Conservation (phyloP, 768 basidiomycete genomes). For the Tricholoma furcatifolium region DNA sequence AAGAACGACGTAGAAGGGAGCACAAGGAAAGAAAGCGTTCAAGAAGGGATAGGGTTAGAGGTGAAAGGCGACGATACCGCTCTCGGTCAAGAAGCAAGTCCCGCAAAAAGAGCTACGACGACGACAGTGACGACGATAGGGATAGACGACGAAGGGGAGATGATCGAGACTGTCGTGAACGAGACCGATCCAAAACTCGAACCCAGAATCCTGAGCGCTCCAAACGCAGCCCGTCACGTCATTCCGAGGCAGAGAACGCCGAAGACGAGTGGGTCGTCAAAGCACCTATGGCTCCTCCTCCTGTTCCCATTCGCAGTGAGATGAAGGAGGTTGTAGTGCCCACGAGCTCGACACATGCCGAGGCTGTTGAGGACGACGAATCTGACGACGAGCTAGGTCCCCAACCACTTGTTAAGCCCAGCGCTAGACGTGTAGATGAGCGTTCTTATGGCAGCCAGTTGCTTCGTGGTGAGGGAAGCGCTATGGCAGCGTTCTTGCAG, state of each 20-base stretch:
- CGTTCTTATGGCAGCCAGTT: slow-evolving; percentile 88
- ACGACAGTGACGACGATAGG: slow-evolving; percentile 39
- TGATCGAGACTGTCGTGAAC: slow-evolving; percentile 10
- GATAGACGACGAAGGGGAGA: slow-evolving; percentile 24
- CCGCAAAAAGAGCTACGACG: slow-evolving; percentile 31
- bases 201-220: slow-evolving; percentile 30
- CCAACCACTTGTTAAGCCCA: slow-evolving; percentile 51
- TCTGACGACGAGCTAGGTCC: slow-evolving; percentile 74
- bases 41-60: slow-evolving; percentile 47
- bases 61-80: slow-evolving; percentile 36
- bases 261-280: slow-evolving; percentile 74
- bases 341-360: slow-evolving; percentile 22
- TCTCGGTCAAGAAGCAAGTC: slow-evolving; percentile 33
- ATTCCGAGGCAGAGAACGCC: slow-evolving; percentile 31
- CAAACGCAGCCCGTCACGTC: slow-evolving; percentile 29
- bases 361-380: slow-evolving; percentile 41
- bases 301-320: slow-evolving; percentile 14
- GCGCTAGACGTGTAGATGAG: slow-evolving; percentile 61
- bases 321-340: slow-evolving; percentile 11
- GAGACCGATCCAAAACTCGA: slow-evolving; percentile 20
- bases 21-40: slow-evolving; percentile 60
- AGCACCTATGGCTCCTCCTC: slow-evolving; percentile 27
- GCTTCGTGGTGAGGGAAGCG: slow-evolving; percentile 92
- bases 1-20: slow-evolving; percentile 55
- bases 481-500: slow-evolving; percentile 95